A percentile compares a stretch with the other conserved stretches of the same genome.
phyloP scores from a whole-genome alignment of 1,139 yeast genomes.

The Yamadazyma friedrichii region DNA sequence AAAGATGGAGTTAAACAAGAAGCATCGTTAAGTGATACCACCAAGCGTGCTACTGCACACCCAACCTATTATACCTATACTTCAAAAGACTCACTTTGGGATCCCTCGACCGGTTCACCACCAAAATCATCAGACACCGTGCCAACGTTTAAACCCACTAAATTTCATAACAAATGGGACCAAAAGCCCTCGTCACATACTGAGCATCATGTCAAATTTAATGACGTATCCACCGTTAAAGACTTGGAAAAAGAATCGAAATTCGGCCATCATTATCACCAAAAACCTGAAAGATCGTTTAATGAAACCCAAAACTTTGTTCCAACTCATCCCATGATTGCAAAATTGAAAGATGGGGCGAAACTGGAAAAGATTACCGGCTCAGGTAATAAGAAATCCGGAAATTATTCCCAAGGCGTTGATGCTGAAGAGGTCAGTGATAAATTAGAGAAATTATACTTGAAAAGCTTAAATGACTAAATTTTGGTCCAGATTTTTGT shows the following conservation, averaged over 20 bases:
- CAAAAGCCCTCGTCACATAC: conserved; percentile 9
- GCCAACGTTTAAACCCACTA: conserved; percentile 2
- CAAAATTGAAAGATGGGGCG: conserved; percentile 11
- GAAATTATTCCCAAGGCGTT: conserved; percentile 10
- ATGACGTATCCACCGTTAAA: background rate
- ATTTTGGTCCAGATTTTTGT: no score
- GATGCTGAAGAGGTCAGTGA: conserved; percentile 12
- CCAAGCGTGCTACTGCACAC: background rate
- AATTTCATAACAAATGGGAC: conserved; percentile 18
- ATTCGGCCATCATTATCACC: conserved; percentile 18
- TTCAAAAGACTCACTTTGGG: conserved; percentile 37
- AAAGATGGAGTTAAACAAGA: conserved; percentile 3
- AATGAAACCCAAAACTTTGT: conserved; percentile 25
- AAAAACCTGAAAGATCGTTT: conserved; percentile 34
- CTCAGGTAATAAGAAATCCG: background rate
- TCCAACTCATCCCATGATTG: conserved; percentile 24
- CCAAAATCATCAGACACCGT: conserved; percentile 14
- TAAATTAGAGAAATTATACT: conserved; percentile 14
- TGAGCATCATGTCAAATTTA: conserved; percentile 4
- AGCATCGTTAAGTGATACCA: conserved; percentile 4
- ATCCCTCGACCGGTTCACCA: conserved; percentile 40
- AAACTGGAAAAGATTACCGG: no score
- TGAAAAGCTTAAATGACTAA: background rate
- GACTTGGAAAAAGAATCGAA: conserved; percentile 13
- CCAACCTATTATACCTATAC: conserved; percentile 13